Evolutionary conservation across 2,329 filamentous ascomycete species (phyloP).

Genomic region (Penicillium freii): DNA sequence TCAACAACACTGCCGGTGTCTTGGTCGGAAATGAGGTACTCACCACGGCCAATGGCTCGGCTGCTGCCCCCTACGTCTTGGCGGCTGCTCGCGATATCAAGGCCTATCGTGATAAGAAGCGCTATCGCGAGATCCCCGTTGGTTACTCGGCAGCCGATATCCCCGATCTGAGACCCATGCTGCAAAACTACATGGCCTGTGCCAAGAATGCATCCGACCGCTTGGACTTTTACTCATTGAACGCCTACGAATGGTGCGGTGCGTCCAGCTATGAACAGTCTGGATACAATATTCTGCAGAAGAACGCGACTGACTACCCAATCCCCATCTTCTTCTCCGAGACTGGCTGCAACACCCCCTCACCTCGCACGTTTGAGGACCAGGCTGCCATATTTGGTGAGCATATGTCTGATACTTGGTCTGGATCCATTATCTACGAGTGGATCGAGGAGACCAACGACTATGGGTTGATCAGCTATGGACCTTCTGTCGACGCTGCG

Average conservation of each 20-base stretch:
- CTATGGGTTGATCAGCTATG: conserved; percentile 79
- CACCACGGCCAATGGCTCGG: conserved; percentile 48
- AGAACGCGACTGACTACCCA: conserved; percentile 66
- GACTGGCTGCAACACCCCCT: conserved; percentile 70
- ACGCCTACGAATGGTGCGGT: conserved; percentile 81
- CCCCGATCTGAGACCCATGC: conserved; percentile 62
- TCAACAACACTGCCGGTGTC: conserved; percentile 77
- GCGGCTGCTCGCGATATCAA: conserved; percentile 79
- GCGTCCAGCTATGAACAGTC: conserved; percentile 55
- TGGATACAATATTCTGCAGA: conserved; percentile 68
- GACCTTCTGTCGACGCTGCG: conserved; percentile 55
- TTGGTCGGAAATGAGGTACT: conserved; percentile 88
- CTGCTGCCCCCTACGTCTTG: conserved; percentile 77
- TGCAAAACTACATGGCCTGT: conserved; percentile 75
- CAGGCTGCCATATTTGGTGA: conserved; percentile 73
- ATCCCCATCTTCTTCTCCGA: conserved; percentile 91
- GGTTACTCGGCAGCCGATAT: conserved; percentile 90
- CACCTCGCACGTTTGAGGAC: conserved; percentile 52
- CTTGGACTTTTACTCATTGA: conserved; percentile 80
- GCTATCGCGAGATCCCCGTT: conserved; percentile 76
- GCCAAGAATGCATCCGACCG: conserved; percentile 64
- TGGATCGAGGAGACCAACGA: conserved; percentile 84
- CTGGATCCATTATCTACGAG: conserved; percentile 81
- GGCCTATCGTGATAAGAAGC: conserved; percentile 70
- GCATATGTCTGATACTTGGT: conserved; percentile 68